Evolutionary conservation across 371 early-diverging fungal genomes (phyloP).

Genomic region (Coemansia sp.): DNA sequence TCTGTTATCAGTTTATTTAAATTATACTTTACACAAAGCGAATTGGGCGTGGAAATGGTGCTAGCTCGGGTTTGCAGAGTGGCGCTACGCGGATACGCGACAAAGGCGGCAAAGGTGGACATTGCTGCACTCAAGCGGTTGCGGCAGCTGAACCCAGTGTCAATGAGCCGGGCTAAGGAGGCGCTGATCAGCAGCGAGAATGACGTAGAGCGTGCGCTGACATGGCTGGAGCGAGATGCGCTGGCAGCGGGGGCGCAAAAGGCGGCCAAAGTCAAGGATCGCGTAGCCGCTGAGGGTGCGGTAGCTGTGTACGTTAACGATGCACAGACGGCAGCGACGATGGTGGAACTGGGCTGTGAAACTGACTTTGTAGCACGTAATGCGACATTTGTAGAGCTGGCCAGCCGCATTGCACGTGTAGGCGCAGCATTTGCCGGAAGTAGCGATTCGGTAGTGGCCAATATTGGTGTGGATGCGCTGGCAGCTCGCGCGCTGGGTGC

Average conservation of each 20-base stretch:
- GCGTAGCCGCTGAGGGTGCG: constrained; percentile 69
- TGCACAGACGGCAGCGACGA: constrained; percentile 22
- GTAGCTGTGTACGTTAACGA: constrained; percentile 66
- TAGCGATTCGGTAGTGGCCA: constrained; percentile 17
- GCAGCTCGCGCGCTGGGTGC: constrained; percentile 51
- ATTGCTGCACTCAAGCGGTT: constrained; percentile 68
- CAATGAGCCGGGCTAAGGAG: constrained; percentile 84
- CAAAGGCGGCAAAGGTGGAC: constrained; percentile 58
- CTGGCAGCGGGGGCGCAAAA: constrained; percentile 70
- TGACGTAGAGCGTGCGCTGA: constrained; percentile 74
- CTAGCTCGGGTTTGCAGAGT: too few relatives aligned
- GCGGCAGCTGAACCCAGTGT: constrained; percentile 80
- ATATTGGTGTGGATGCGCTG: constrained; percentile 54
- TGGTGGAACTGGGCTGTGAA: constrained; percentile 65
- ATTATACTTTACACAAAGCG: too few relatives aligned
- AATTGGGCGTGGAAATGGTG: too few relatives aligned
- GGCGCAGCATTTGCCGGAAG: constrained; percentile 57
- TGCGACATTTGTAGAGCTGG: constrained; percentile 75
- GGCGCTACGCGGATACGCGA: constrained; percentile 16
- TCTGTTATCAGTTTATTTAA: too few relatives aligned
- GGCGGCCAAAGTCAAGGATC: constrained; percentile 66
- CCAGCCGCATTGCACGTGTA: constrained; percentile 66
- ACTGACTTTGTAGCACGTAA: constrained; percentile 93
- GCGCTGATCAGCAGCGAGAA: constrained; percentile 73
- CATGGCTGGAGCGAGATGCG: constrained; percentile 77